Percentiles rank a stretch among this genome's conserved stretches.
Evolutionary conservation across 2,329 filamentous ascomycete species (phyloP).

Genomic region (Sporothrix schenckii): DNA sequence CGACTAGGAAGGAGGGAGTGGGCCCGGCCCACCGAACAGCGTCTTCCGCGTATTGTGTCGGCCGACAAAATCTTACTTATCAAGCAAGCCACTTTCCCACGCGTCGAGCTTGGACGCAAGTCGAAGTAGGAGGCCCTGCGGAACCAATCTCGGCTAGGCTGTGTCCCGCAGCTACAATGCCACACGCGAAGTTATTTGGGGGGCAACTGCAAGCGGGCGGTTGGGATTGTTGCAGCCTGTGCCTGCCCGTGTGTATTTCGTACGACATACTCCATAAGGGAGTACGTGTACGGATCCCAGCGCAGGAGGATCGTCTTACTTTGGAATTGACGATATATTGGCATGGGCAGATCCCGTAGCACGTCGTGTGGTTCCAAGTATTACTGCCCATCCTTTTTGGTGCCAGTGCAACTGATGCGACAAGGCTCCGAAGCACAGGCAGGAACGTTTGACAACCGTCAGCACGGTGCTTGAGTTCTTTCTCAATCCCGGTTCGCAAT

Average conservation of each 20-base stretch:
- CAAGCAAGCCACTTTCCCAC: constrained; percentile 1
- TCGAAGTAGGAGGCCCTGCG: neutral
- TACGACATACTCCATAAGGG: neutral
- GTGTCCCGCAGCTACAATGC: neutral
- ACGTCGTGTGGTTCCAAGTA: neutral
- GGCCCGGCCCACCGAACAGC: constrained; percentile 14
- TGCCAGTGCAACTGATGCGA: neutral
- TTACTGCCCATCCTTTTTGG: neutral
- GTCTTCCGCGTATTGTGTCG: constrained; percentile 16
- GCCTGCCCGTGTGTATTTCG: neutral
- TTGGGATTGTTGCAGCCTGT: constrained; percentile 5
- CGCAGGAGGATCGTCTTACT: neutral
- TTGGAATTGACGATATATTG: neutral
- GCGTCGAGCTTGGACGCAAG: neutral
- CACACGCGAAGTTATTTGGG: too few species aligned
- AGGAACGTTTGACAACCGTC: constrained; percentile 10
- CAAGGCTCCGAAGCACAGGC: constrained; percentile 6
- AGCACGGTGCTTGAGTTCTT: constrained; percentile 10
- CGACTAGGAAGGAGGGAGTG: neutral
- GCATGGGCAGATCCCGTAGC: neutral
- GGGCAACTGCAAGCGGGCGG: neutral
- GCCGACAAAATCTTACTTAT: neutral
- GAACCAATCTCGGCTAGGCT: constrained; percentile 12
- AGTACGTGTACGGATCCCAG: too few species aligned
- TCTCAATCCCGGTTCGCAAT: constrained; percentile 15